Evolutionary conservation across 306 rosid species (phyloP).

Genomic region (Medicago lupulina): DNA sequence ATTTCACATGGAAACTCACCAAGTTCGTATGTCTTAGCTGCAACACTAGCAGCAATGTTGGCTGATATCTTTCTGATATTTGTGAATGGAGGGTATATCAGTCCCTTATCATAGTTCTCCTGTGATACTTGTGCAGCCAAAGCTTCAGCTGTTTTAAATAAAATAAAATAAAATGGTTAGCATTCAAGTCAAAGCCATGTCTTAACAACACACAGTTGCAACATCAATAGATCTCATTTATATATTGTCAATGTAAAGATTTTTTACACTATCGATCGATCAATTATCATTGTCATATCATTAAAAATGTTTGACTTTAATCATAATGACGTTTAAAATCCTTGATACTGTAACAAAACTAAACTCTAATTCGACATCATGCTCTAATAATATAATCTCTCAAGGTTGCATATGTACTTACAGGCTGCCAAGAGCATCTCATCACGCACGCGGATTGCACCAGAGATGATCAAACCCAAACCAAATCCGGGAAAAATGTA

Average conservation of each 20-base stretch:
- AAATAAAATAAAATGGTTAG: conserved; percentile 27
- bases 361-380: too few relatives aligned
- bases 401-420: conserved; percentile 51
- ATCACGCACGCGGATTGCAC: conserved; percentile 89
- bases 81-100: conserved; percentile 98
- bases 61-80: conserved; percentile 96
- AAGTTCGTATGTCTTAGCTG: conserved; percentile 87
- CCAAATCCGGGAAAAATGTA: conserved; percentile 97
- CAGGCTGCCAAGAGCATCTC: conserved; percentile 99
- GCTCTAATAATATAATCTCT: conserved; percentile 24
- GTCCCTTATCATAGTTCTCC: conserved; percentile 80
- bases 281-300: too few relatives aligned
- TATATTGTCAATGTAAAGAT: too few relatives aligned
- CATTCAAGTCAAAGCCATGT: neutral
- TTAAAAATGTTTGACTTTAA: too few relatives aligned
- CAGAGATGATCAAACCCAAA: conserved; percentile 93
- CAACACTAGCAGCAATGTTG: conserved; percentile 88
- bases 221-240: neutral
- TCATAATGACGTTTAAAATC: neutral
- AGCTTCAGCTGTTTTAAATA: conserved; percentile 78
- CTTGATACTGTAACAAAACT: too few relatives aligned
- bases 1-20: conserved; percentile 57
- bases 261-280: too few relatives aligned
- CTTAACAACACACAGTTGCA: neutral
- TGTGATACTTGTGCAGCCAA: conserved; percentile 77